Conservation (phyloP, 495 filamentous ascomycete species). For the Hypoxylon fragiforme region DNA sequence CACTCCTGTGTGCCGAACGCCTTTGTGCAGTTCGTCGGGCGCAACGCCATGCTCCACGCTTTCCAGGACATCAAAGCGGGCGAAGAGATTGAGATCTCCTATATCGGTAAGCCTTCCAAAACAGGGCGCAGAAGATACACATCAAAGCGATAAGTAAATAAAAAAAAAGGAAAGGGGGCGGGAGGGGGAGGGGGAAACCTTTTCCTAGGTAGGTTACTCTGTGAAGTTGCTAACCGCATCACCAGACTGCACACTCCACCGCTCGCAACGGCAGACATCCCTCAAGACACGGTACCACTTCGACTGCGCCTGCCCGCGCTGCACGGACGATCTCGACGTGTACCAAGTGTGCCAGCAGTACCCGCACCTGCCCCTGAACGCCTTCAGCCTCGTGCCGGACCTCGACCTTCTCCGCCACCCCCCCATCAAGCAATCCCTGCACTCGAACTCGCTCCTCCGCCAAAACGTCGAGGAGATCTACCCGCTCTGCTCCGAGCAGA, state of each 20-base stretch:
- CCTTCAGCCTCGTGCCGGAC: constrained; percentile 36
- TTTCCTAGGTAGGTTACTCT: no score
- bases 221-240: neutral
- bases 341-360: constrained; percentile 46
- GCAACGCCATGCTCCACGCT: constrained; percentile 47
- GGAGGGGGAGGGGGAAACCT: no score
- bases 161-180: no score
- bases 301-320: constrained; percentile 46
- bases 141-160: no score
- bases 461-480: constrained; percentile 21
- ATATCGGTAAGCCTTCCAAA: constrained; percentile 48
- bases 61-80: constrained; percentile 44
- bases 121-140: neutral
- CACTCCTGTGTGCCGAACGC: constrained; percentile 60
- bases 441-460: constrained; percentile 6
- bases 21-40: constrained; percentile 48
- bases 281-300: constrained; percentile 48
- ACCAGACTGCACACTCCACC: constrained; percentile 42
- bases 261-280: constrained; percentile 34
- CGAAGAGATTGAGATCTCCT: constrained; percentile 56
- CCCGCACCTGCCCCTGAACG: constrained; percentile 44
- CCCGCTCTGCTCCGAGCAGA: constrained; percentile 4
- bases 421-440: constrained; percentile 6
- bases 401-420: constrained; percentile 32
- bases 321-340: constrained; percentile 46